Evolutionary conservation across 2,329 filamentous ascomycete species (phyloP).

Genomic region (Aspergillus melleus): DNA sequence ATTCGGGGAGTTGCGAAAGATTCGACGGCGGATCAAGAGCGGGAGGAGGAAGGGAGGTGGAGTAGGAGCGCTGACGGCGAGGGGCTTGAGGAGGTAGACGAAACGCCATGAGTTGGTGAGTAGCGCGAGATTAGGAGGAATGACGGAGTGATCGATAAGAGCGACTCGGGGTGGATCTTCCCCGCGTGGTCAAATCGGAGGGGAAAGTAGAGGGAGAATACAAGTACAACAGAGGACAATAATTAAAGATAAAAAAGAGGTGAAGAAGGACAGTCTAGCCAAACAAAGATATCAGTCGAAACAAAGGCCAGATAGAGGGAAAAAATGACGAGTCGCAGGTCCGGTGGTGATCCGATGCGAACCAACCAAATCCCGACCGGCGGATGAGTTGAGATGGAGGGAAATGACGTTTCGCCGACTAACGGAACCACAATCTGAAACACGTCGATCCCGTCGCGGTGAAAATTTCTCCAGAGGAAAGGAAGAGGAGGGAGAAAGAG

Average conservation of each 20-base stretch:
- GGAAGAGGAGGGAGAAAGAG: not conserved
- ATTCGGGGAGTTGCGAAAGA: conserved; percentile 48
- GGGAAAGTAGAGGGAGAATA: not conserved
- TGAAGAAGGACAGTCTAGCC: not conserved
- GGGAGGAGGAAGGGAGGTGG: conserved; percentile 27
- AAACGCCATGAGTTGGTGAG: conserved; percentile 35
- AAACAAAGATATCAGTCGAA: not conserved
- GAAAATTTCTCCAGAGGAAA: not conserved
- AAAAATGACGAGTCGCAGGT: not conserved
- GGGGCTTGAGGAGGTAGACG: conserved; percentile 38
- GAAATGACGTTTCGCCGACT: not conserved
- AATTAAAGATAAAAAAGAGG: not conserved
- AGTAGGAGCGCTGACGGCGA: conserved; percentile 36
- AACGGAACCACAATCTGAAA: not conserved
- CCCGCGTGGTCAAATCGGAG: conserved; percentile 14
- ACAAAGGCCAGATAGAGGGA: not conserved
- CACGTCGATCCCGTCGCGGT: not conserved
- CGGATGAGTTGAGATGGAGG: not conserved
- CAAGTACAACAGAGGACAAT: too few relatives aligned
- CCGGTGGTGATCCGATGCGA: not conserved
- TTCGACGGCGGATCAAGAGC: conserved; percentile 28
- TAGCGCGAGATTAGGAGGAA: conserved; percentile 1
- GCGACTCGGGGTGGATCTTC: conserved; percentile 22
- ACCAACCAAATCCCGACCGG: not conserved
- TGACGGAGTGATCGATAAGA: conserved; percentile 12